Evolutionary conservation across 148 eudicot genomes (phyloP).

Genomic region (Hydrangea macrophylla): DNA sequence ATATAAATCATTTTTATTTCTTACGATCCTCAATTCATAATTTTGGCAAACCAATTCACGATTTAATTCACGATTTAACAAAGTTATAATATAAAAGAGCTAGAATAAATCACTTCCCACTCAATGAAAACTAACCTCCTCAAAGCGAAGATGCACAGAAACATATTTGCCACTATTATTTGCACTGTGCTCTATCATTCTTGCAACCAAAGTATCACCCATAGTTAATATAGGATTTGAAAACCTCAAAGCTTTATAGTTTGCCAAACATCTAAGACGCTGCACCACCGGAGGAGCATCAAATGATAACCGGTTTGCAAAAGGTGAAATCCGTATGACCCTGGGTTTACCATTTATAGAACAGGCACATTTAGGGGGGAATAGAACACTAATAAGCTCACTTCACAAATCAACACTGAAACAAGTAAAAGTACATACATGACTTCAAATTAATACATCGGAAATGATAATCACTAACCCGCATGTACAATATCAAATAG

Average conservation of each 20-base stretch:
- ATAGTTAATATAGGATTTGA: conserved; percentile 63
- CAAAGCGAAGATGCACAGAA: conserved; percentile 98
- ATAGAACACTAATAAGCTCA: neutral
- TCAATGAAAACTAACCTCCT: conserved; percentile 70
- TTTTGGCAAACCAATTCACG: no score
- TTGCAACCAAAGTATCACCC: conserved; percentile 71
- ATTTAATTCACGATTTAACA: no score
- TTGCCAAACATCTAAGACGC: conserved; percentile 94
- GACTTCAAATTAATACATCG: neutral
- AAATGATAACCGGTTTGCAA: conserved; percentile 98
- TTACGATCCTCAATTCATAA: no score
- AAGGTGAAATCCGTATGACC: conserved; percentile 96
- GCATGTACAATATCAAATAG: no score
- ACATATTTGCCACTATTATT: conserved; percentile 83
- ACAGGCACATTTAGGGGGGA: conserved; percentile 2
- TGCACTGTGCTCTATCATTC: conserved; percentile 85
- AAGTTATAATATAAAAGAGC: no score
- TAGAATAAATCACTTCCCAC: conserved; percentile 10
- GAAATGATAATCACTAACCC: no score
- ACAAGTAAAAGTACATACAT: no score
- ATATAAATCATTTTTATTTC: no score
- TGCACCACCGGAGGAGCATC: no score
- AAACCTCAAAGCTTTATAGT: conserved; percentile 90
- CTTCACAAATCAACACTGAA: neutral
- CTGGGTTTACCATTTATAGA: conserved; percentile 36